Base-by-base conservation (phyloP, 2,329 filamentous ascomycete genomes). In the Phaeoacremonium minimum region DNA sequence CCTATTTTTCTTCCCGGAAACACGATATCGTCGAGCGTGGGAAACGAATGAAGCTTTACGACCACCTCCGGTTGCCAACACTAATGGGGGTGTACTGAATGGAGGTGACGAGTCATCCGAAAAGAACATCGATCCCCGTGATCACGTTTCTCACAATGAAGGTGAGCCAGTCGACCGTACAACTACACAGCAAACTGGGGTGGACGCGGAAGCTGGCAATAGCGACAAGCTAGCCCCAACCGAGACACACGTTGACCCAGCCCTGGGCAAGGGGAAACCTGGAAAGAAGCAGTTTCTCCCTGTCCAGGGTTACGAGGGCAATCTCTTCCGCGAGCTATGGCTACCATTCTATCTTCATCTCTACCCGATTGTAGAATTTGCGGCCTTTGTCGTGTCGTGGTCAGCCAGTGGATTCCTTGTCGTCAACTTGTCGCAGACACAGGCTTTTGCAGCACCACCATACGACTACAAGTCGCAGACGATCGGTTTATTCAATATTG, bases 361-460 rank as follows among this genome's bases (percentile, higher is more conserved):
- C 1, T 83, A 77, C 53, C 79, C 80, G 0, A 82, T 83, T 39
- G 71, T 83, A 29, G 69, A 81, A 43, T 77, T 79, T 39, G 66
- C 78, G 1, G 67, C 74, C 13, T 82, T 83, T 46, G 69, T 79
- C 17, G 75, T 80, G 6, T 75, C 71, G 16, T 83, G 75, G 45
- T 47, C 45, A 7, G 46, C 46, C 7, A 40, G 43, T 5, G 38
- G 38, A 19, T 79, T 80, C 56, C 58, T 83, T 1, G 53, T 53
- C 5, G 41, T 82, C 48, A 83, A 83, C 54, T 61, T 83, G n/a
- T 80, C 75, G 0, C 65, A 73, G 45, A 64, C 66, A 1, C 58
- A 61, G 8, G 54, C 66, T 4, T 60, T 73, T 37, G 55, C 46
- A 9, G 60, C 57, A 1, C 61, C 64, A 11, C 65, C 67, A 1